A percentile compares a stretch with the other conserved stretches of the same genome.
Conservation (phyloP, 2,329 filamentous ascomycete species). For the Triangularia setosa region DNA sequence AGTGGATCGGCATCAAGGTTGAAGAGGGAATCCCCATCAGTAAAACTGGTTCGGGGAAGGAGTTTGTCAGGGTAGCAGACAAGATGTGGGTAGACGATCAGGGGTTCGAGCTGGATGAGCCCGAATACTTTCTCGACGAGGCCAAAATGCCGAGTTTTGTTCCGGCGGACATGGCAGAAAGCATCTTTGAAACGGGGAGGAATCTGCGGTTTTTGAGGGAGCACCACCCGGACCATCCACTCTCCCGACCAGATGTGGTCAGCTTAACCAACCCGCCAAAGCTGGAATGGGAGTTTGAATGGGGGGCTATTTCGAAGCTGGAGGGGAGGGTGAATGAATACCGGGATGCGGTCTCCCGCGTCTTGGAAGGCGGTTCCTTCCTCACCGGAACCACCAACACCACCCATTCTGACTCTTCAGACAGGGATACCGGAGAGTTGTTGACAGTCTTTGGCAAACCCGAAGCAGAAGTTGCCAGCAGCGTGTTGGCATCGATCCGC, state of each 20-base stretch:
- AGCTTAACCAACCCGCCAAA: conserved; percentile 48
- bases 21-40: conserved; percentile 54
- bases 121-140: conserved; percentile 60
- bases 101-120: conserved; percentile 52
- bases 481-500: conserved; percentile 49
- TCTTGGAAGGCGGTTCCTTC: conserved; percentile 27
- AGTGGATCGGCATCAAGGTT: conserved; percentile 68
- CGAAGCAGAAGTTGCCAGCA: conserved; percentile 43
- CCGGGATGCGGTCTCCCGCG: conserved; percentile 39
- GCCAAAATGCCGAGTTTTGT: conserved; percentile 69
- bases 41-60: conserved; percentile 47
- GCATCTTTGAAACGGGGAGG: conserved; percentile 75
- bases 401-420: no score
- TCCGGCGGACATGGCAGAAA: conserved; percentile 61
- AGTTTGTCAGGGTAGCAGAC: conserved; percentile 58
- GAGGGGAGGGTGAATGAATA: conserved; percentile 56
- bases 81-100: conserved; percentile 55
- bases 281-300: conserved; percentile 67
- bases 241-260: conserved; percentile 52
- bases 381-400: no score
- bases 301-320: conserved; percentile 63
- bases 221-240: conserved; percentile 67
- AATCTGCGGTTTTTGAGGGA: conserved; percentile 69
- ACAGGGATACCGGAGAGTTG: conserved; percentile 26
- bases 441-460: conserved; percentile 49